Conservation (phyloP, 257 asterid genomes). For the Cruciata laevipes region DNA sequence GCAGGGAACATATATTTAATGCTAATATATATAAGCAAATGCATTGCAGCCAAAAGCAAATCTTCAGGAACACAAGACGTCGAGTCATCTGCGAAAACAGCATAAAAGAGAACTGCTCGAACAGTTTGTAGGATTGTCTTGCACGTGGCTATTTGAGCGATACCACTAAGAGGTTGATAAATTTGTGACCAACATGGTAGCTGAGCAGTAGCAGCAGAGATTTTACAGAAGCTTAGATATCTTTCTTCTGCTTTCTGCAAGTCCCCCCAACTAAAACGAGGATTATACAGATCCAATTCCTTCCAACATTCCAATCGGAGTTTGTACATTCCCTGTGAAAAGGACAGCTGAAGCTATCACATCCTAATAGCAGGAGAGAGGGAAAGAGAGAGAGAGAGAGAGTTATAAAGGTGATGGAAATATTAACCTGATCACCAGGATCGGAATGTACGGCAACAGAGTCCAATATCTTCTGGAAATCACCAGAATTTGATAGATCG, state of each 20-base stretch:
- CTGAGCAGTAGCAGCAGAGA: conserved; percentile 68
- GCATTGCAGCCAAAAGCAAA: conserved; percentile 72
- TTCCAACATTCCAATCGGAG: conserved; percentile 62
- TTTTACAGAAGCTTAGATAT: conserved; percentile 70
- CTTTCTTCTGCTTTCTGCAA: conserved; percentile 89
- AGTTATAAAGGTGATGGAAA: conserved; percentile 16
- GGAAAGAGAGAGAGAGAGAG: no score
- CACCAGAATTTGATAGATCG: conserved; percentile 68
- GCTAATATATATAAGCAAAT: conserved; percentile 79
- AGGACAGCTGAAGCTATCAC: conserved; percentile 14
- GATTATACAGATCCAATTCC: conserved; percentile 91
- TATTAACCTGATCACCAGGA: conserved; percentile 86
- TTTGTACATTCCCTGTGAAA: conserved; percentile 74
- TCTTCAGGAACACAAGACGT: conserved; percentile 76
- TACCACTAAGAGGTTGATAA: conserved; percentile 67
- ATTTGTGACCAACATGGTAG: conserved; percentile 83
- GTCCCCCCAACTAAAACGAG: conserved; percentile 78
- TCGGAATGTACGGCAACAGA: conserved; percentile 71
- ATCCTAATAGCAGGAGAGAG: neutral
- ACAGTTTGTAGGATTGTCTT: conserved; percentile 59
- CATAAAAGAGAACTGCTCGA: conserved; percentile 69
- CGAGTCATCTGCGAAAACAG: conserved; percentile 52
- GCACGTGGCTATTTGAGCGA: conserved; percentile 87
- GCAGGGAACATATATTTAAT: conserved; percentile 61
- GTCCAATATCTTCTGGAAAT: conserved; percentile 69